These are phyloP conservation scores for Solanum corneliomulleri DNA, from an alignment of 257 asterid species.

Conservation along the genomic window DNA sequence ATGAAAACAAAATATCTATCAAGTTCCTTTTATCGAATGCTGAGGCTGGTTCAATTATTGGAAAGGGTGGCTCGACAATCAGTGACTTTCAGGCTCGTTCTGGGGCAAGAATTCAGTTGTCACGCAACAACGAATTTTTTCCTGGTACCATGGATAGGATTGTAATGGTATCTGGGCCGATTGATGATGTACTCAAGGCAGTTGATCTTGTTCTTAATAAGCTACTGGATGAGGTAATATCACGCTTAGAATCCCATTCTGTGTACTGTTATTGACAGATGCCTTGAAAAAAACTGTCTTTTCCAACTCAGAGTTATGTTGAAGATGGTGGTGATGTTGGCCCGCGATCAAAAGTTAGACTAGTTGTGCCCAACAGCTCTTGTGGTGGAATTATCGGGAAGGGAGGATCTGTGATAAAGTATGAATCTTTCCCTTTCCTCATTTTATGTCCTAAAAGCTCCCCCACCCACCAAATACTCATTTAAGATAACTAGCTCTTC, in stretches of 20 bases:
- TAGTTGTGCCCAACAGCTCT: constrained; percentile 90
- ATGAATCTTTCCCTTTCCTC: neutral
- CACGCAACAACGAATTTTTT: constrained; percentile 59
- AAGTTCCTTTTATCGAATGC: constrained; percentile 93
- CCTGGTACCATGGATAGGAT: constrained; percentile 53
- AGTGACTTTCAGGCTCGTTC: constrained; percentile 84
- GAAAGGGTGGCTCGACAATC: constrained; percentile 90
- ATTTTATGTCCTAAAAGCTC: neutral
- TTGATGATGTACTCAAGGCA: constrained; percentile 66
- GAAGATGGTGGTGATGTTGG: constrained; percentile 67
- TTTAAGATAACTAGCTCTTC: neutral
- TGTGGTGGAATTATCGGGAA: constrained; percentile 99
- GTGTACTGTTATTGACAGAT: neutral
- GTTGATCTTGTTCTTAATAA: constrained; percentile 66
- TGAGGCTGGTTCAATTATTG: constrained; percentile 97
- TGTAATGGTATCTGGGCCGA: constrained; percentile 74
- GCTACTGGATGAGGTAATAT: constrained; percentile 68
- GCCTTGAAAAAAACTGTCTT: neutral
- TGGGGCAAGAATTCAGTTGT: constrained; percentile 87
- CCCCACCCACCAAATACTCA: neutral
- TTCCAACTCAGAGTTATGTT: constrained; percentile 47
- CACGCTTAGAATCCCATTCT: neutral
- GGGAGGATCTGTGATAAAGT: constrained; percentile 90
- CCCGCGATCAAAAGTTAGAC: constrained; percentile 59
- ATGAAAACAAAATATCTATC: constrained; percentile 62